Evolutionary conservation across 441 rosid genomes (phyloP).

Genomic region (California macrophylla): DNA sequence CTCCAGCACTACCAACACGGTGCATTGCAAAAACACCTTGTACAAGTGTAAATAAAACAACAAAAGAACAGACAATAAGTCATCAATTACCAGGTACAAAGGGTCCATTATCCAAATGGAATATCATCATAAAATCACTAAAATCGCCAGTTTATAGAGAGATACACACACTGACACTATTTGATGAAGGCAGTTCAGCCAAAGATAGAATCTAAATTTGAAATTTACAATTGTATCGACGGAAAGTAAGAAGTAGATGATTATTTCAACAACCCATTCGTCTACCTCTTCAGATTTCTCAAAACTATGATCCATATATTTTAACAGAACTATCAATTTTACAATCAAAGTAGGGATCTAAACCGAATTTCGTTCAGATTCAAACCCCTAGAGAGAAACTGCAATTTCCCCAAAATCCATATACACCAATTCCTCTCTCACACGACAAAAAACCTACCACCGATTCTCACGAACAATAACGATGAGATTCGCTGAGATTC

Average conservation of each 20-base stretch:
- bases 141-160: not conserved
- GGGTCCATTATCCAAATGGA: not conserved
- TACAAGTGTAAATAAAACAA: not conserved
- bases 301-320: not conserved
- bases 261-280: not conserved
- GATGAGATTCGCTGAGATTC: not conserved
- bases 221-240: not conserved
- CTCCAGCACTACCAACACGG: conserved; percentile 97
- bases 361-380: not conserved
- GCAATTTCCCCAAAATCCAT: not conserved
- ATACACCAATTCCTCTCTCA: not conserved
- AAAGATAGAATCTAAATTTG: not conserved
- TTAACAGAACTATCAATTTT: not conserved
- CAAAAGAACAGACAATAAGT: not conserved
- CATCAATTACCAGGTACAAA: not conserved
- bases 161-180: not conserved
- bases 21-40: conserved; percentile 51
- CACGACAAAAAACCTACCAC: not conserved
- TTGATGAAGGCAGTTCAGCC: not conserved
- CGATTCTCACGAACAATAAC: not conserved
- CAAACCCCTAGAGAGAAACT: not conserved
- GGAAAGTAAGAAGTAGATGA: not conserved
- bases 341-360: conserved; percentile 3
- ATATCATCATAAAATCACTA: not conserved
- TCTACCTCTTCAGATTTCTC: not conserved